Base-by-base conservation (phyloP, 108 stramenopile species). In the Skeletonema marinoi region DNA sequence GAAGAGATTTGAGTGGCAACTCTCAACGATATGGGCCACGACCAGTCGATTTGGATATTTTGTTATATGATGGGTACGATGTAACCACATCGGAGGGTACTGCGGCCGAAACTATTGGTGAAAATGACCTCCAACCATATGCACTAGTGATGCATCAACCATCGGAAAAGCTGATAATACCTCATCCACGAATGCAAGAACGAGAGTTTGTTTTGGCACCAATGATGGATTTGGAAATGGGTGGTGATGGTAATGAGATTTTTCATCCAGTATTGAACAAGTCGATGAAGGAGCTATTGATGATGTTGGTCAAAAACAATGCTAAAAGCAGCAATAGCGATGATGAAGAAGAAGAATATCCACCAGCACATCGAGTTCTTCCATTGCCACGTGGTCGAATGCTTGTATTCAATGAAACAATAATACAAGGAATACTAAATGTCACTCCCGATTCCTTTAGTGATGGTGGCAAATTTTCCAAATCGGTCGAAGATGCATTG, bases 391-490 rank as follows among this genome's bases (percentile, higher is more conserved):
- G 90, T 38, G 77, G 74, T 64, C 86, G 95, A 14, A 78, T 88
- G 76, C 61, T 97, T 3, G 36, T 56, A 14, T 88, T 94, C 70
- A 87, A 93, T 63, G 72, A 87, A 71, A 90, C 92, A 13, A 71
- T 92, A 13, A 85, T 98, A 65, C 98, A 98, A 96, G 98, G 98
- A 12, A 96, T 99, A 63, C 72, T 99, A 10, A 99, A 99, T 82
- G 89, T 96, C 0, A 99, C 98, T 11, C 98, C 98, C 25, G 98
- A 99, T 69, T 93, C 92, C 70, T 99, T 99, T 73, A 94, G 92
- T 77, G 98, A 99, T 74, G 98, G 98, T 44, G 98, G 98, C 2
- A 86, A 77, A 63, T 84, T 77, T 80, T 68, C 63, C 36, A 67
- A 64, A 0, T 74, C 72, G 30, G 79, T 88, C 2, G 90, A 90